Percentiles rank a stretch among this genome's conserved stretches.
Conservation (phyloP, 2,329 filamentous ascomycete species). For the Lachnellula hyalina region DNA sequence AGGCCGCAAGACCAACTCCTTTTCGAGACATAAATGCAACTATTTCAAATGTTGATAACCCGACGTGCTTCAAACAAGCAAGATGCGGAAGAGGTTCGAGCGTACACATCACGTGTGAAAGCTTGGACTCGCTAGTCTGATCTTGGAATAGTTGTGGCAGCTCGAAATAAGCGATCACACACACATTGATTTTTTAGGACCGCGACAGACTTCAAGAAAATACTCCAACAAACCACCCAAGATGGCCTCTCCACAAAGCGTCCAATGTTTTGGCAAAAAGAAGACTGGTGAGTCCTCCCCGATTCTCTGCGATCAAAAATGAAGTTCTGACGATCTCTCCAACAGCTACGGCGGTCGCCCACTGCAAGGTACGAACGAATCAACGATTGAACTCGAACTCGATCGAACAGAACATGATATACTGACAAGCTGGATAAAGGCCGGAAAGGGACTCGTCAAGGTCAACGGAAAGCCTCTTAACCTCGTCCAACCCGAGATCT, state of each 20-base stretch:
- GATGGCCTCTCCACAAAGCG: conserved; percentile 65
- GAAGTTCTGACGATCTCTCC: conserved; percentile 32
- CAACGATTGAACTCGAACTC: conserved; percentile 1
- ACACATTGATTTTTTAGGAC: background rate
- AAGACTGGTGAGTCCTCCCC: conserved; percentile 46
- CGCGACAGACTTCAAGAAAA: background rate
- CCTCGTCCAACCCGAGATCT: conserved; percentile 92
- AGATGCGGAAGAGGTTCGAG: background rate
- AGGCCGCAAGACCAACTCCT: conserved; percentile 85
- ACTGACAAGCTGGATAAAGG: conserved; percentile 39
- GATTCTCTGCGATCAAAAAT: conserved; percentile 1
- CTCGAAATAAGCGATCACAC: background rate
- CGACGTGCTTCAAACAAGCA: background rate
- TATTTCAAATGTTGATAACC: background rate
- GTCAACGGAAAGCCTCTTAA: conserved; percentile 96
- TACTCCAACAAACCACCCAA: conserved; percentile 5
- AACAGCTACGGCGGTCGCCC: conserved; percentile 64
- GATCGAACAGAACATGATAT: conserved; percentile 2
- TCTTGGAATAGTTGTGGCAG: background rate
- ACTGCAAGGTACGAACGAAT: conserved; percentile 62
- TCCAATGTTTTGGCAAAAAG: conserved; percentile 99
- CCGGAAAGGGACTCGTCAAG: conserved; percentile 89
- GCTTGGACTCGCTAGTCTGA: background rate
- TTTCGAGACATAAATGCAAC: conserved; percentile 57
- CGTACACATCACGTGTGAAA: background rate